These are phyloP conservation scores for Vararia minispora DNA, from an alignment of 768 basidiomycete species.

Conservation along the genomic window DNA sequence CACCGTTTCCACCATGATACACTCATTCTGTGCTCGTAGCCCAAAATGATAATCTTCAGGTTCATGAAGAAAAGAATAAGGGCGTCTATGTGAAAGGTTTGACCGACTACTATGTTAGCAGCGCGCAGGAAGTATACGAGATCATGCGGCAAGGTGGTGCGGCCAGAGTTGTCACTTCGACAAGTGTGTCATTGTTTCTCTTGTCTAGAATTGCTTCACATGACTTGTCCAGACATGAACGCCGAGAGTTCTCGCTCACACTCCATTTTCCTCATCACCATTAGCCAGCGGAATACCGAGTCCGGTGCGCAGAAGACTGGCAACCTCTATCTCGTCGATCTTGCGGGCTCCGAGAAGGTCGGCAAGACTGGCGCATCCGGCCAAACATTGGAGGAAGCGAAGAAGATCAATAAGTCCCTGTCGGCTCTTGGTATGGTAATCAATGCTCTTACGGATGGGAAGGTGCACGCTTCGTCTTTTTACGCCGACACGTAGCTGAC, in stretches of 20 bases:
- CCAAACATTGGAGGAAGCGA: constrained; percentile 97
- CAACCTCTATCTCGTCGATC: constrained; percentile 93
- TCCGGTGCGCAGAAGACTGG: constrained; percentile 94
- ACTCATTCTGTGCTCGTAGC: constrained; percentile 31
- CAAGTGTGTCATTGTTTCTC: constrained; percentile 48
- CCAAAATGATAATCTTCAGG: constrained; percentile 95
- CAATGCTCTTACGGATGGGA: constrained; percentile 92
- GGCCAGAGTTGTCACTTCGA: constrained; percentile 86
- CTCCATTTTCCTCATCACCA: constrained; percentile 97
- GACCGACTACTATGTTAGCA: constrained; percentile 96
- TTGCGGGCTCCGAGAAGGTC: constrained; percentile 98
- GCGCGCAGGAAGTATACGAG: constrained; percentile 91
- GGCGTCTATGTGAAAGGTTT: constrained; percentile 98
- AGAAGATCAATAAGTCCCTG: constrained; percentile 99
- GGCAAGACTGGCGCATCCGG: constrained; percentile 99
- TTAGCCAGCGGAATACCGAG: constrained; percentile 94
- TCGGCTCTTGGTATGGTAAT: constrained; percentile 99
- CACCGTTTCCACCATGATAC: background rate
- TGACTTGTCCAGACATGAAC: constrained; percentile 76
- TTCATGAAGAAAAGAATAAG: constrained; percentile 95
- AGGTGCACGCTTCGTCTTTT: constrained; percentile 39
- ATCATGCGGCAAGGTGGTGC: constrained; percentile 96
- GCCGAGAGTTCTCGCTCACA: constrained; percentile 98
- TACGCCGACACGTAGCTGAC: background rate
- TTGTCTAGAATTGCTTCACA: constrained; percentile 2